Base-by-base conservation (phyloP, 345 rosid genomes). In the Pistacia atlantica region DNA sequence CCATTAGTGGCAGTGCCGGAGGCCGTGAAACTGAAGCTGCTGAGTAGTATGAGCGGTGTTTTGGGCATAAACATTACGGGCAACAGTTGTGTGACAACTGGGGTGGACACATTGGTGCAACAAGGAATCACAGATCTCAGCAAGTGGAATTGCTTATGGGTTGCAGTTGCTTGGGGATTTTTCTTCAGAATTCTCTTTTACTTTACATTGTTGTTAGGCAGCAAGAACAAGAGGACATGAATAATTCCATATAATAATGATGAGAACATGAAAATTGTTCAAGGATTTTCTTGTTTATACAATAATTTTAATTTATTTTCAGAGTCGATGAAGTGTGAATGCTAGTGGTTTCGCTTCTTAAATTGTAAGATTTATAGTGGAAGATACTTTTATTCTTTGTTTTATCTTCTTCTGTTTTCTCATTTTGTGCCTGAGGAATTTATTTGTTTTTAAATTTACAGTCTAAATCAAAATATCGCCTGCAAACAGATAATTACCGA, bases 161-260 rank as follows among this genome's bases (percentile, higher is more conserved):
- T 96, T 31, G 89, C 92, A 8, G 82, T 91, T 18, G 99, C 97
- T 13, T 93, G 98, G 98, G 99, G 99, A 0, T 92, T 93, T 85
- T 88, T 93, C 69, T 96, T 96, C 73, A 90, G 98, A 85, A 37
- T 88, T 79, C 79, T 96, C 74, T 96, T 96, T 75, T 96, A 96
- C 79, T 89, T 96, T 2, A 66, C 91, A 1, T 75, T 96, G 72
- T 77, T 92, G 87, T 22, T 90, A 6, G 99, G 98, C 1, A 91
- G 99, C 84, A 96, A 93, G 85, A 96, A 96, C 87, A 93, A 90
- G 86, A 87, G 99, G 67, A 90, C 84, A 46, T 92, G 80, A 90
- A 72, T 45, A 16, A 56, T 46, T 65, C n/a, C 33, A 31, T 33
- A 33, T 9, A 31, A 31, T 31, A 1, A 31, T 31, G 33, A 31